phyloP scores from a whole-genome alignment of 2,329 filamentous ascomycete species.

The Tolypocladium sp. region DNA sequence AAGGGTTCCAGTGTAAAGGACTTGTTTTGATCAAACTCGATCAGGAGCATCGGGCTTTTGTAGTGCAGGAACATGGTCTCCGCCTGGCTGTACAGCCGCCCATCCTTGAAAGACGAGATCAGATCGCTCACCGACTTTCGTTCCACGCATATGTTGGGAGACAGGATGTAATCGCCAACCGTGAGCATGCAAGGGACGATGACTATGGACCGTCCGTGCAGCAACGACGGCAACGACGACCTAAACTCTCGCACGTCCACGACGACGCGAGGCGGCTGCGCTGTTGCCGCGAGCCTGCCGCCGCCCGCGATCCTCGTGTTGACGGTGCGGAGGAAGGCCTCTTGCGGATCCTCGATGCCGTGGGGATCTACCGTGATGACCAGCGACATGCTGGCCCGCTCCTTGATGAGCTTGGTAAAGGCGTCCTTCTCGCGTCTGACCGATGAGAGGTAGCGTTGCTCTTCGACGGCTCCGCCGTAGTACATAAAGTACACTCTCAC shows the following conservation, averaged over 20 bases:
- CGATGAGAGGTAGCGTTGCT: conserved; percentile 82
- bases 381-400: conserved; percentile 86
- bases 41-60: conserved; percentile 79
- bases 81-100: conserved; percentile 82
- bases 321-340: conserved; percentile 85
- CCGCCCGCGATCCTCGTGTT: conserved; percentile 96
- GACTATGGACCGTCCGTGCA: conserved; percentile 81
- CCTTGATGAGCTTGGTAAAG: conserved; percentile 89
- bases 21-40: conserved; percentile 96
- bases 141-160: conserved; percentile 85
- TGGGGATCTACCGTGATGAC: conserved; percentile 68
- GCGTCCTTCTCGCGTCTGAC: conserved; percentile 94
- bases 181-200: conserved; percentile 93
- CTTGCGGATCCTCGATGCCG: conserved; percentile 70
- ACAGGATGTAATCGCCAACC: conserved; percentile 91
- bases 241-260: conserved; percentile 96
- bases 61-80: conserved; percentile 95
- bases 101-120: conserved; percentile 85
- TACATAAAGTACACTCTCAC: conserved; percentile 96
- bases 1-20: conserved; percentile 88
- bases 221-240: conserved; percentile 79
- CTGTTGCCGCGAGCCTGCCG: conserved; percentile 72
- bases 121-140: conserved; percentile 89
- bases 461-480: conserved; percentile 89
- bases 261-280: conserved; percentile 80